A percentile compares a stretch with the other conserved stretches of the same genome.
These are phyloP conservation scores for Fagopyrum tataricum DNA, from an alignment of 148 eudicot species.

Conservation along the genomic window DNA sequence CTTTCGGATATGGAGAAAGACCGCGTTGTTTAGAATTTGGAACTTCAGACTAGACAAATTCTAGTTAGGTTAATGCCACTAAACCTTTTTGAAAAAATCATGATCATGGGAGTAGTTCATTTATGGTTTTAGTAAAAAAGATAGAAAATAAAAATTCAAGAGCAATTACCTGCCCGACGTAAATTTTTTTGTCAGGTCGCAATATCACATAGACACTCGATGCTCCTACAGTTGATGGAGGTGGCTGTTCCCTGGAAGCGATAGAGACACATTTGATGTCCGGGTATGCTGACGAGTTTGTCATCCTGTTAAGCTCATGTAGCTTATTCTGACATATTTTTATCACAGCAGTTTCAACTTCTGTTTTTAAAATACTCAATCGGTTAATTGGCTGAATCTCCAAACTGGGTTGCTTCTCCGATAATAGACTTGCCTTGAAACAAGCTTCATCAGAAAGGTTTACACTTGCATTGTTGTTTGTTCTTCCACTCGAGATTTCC, in stretches of 20 bases:
- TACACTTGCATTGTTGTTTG: conserved; percentile 12
- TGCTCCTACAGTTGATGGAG: conserved; percentile 84
- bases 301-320: conserved; percentile 32
- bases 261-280: conserved; percentile 44
- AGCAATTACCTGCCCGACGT: conserved; percentile 74
- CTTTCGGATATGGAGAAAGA: not conserved
- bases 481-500: conserved; percentile 20
- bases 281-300: conserved; percentile 21
- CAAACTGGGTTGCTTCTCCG: conserved; percentile 1
- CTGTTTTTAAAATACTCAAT: conserved; percentile 27
- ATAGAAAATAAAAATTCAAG: not conserved
- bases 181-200: conserved; percentile 65
- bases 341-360: conserved; percentile 47
- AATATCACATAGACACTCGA: conserved; percentile 88
- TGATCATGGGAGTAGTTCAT: not conserved
- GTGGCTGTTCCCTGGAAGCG: conserved; percentile 77
- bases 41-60: not conserved
- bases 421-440: conserved; percentile 11
- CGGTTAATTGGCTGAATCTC: conserved; percentile 11
- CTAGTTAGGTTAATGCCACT: not conserved
- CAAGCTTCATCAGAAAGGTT: conserved; percentile 16
- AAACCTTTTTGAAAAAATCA: not conserved
- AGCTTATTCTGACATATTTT: conserved; percentile 50
- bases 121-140: not conserved
- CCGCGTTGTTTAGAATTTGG: not conserved